Percentiles rank a stretch among this genome's conserved stretches.
Evolutionary conservation across 768 basidiomycete species (phyloP).

Genomic region (Mycena alexandri): DNA sequence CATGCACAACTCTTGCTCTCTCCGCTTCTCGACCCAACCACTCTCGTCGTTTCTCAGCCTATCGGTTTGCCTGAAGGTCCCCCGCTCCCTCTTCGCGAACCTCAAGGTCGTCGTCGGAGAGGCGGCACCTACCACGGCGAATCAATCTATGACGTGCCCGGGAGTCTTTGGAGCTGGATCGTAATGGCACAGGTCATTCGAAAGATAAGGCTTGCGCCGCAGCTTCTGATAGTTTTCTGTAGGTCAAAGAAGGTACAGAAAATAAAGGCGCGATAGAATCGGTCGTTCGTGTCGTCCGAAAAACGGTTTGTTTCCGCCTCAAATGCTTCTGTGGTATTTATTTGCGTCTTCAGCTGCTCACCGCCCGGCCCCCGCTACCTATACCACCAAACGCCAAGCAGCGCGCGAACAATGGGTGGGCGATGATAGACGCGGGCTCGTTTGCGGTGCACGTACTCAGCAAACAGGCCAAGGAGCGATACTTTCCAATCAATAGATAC

Average conservation of each 20-base stretch:
- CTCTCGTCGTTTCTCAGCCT: constrained; percentile 68
- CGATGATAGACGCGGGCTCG: constrained; percentile 84
- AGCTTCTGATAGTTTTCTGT: constrained; percentile 21
- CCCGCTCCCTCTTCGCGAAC: constrained; percentile 64
- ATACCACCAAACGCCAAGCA: constrained; percentile 76
- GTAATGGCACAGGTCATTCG: constrained; percentile 77
- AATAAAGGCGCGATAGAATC: constrained; percentile 82
- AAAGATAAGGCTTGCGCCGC: neutral
- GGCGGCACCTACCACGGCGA: constrained; percentile 79
- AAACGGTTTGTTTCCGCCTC: constrained; percentile 55
- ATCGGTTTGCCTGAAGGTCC: constrained; percentile 67
- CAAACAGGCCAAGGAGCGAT: constrained; percentile 73
- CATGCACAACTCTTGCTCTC: constrained; percentile 69
- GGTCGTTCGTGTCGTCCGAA: constrained; percentile 76
- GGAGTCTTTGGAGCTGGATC: constrained; percentile 83
- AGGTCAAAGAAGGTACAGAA: constrained; percentile 91
- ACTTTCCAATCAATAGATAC: constrained; percentile 59
- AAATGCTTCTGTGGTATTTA: neutral
- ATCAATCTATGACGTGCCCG: constrained; percentile 62
- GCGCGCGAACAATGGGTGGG: constrained; percentile 79
- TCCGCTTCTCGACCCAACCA: constrained; percentile 76
- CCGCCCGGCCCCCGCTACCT: constrained; percentile 66
- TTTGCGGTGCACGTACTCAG: constrained; percentile 86
- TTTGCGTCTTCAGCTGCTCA: constrained; percentile 62
- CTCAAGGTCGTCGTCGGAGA: constrained; percentile 74